Percentiles rank a stretch among this genome's conserved stretches.
Evolutionary conservation across 2,329 filamentous ascomycete species (phyloP).

Genomic region (Microcyclosporella mali): DNA sequence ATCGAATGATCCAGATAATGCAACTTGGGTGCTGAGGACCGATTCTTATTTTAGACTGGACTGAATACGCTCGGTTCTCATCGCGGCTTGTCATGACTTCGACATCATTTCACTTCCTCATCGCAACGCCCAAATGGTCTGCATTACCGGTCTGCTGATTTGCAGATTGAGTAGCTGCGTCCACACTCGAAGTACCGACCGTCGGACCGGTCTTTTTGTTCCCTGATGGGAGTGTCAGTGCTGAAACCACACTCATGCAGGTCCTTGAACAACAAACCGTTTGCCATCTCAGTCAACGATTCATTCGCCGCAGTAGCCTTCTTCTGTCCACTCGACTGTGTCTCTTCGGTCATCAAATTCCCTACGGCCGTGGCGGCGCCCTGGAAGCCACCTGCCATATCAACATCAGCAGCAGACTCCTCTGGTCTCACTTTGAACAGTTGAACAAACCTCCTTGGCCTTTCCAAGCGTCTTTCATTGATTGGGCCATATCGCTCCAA

Average conservation of each 20-base stretch:
- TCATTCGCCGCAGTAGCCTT: conserved; percentile 24
- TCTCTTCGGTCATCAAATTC: conserved; percentile 23
- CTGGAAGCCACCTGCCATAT: conserved; percentile 24
- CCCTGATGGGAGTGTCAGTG: conserved; percentile 3
- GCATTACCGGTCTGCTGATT: conserved; percentile 27
- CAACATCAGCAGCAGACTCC: background rate
- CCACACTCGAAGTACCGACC: conserved; percentile 20
- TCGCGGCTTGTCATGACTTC: background rate
- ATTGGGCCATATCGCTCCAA: conserved; percentile 17
- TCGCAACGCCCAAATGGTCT: conserved; percentile 27
- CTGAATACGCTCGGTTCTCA: background rate
- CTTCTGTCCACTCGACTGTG: conserved; percentile 24
- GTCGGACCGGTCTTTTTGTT: conserved; percentile 22
- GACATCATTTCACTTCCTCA: conserved; percentile 23
- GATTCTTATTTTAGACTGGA: conserved; percentile 1
- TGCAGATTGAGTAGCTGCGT: conserved; percentile 22
- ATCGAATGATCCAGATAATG: background rate
- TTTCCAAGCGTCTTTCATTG: conserved; percentile 29
- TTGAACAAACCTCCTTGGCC: conserved; percentile 21
- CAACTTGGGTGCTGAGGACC: too few relatives aligned
- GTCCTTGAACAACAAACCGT: conserved; percentile 7
- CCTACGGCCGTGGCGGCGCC: conserved; percentile 20
- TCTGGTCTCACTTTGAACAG: background rate
- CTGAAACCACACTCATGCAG: background rate
- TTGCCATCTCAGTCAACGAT: conserved; percentile 21